Evolutionary conservation across 2,329 filamentous ascomycete species (phyloP).

Genomic region (Aspergillus luchuensis): DNA sequence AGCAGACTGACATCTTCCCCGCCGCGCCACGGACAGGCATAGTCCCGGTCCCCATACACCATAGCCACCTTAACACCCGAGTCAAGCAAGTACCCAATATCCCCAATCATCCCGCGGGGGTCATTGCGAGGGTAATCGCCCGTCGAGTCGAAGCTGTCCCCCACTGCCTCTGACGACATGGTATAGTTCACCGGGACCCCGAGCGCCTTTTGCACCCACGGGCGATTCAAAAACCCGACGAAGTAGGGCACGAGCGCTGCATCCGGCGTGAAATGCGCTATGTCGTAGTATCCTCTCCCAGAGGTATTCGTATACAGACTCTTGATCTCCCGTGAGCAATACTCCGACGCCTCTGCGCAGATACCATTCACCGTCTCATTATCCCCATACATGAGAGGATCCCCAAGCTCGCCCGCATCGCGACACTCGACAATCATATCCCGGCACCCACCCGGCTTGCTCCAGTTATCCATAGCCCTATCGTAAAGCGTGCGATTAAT

Average conservation of each 20-base stretch:
- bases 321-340: constrained; percentile 51
- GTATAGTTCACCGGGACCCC: constrained; percentile 64
- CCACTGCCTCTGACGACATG: constrained; percentile 46
- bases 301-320: constrained; percentile 45
- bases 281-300: constrained; percentile 59
- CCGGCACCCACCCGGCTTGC: constrained; percentile 53
- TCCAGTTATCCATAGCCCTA: constrained; percentile 48
- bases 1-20: constrained; percentile 56
- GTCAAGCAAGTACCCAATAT: constrained; percentile 55
- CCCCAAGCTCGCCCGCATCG: constrained; percentile 48
- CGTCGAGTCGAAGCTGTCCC: constrained; percentile 48
- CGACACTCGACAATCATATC: constrained; percentile 58
- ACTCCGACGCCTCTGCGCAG: constrained; percentile 49
- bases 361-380: constrained; percentile 49
- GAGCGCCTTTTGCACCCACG: constrained; percentile 59
- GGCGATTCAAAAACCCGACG: constrained; percentile 59
- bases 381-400: constrained; percentile 53
- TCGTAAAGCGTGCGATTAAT: constrained; percentile 53
- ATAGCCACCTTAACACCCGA: constrained; percentile 59
- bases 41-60: constrained; percentile 62
- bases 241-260: constrained; percentile 58
- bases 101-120: constrained; percentile 41
- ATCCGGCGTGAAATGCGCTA: constrained; percentile 54
- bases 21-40: constrained; percentile 60
- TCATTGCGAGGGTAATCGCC: constrained; percentile 54